phyloP scores from a whole-genome alignment of 805 yeast species.

The Saccharomycopsis fibuligera region DNA sequence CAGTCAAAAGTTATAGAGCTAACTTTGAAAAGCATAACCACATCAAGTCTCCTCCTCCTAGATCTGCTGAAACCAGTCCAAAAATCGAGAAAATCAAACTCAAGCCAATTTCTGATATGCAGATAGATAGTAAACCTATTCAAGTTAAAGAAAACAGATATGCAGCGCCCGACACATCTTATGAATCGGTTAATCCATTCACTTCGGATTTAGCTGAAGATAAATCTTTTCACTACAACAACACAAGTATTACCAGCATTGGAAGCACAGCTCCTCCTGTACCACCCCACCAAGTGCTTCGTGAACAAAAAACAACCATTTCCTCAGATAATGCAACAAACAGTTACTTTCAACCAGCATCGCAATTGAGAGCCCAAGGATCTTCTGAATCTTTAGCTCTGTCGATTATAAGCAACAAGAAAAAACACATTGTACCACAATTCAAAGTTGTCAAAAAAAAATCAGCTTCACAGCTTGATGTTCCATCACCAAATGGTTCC shows the following conservation, averaged over 20 bases:
- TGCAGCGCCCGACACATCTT: no score
- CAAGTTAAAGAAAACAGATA: no score
- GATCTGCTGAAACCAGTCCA: slow-evolving; percentile 2
- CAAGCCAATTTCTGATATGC: no score
- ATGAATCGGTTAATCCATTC: not conserved
- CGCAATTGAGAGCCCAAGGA: no score
- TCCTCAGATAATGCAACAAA: not conserved
- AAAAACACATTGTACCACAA: slow-evolving; percentile 8
- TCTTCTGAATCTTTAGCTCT: no score
- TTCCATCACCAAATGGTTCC: not conserved
- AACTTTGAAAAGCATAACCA: slow-evolving; percentile 14
- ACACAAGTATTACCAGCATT: not conserved
- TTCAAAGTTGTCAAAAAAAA: slow-evolving; percentile 15
- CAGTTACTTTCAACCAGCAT: not conserved
- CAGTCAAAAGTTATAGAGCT: slow-evolving; percentile 11
- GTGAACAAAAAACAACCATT: no score
- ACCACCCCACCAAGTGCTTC: not conserved
- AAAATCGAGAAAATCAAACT: no score
- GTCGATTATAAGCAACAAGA: no score
- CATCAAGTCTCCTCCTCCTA: slow-evolving; percentile 9
- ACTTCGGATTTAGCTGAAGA: not conserved
- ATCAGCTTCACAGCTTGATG: not conserved
- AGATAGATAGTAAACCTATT: no score
- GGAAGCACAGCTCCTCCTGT: no score
- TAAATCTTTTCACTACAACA: not conserved